phyloP scores from a whole-genome alignment of 2,329 filamentous ascomycete species.

The Xylaria sp. region DNA sequence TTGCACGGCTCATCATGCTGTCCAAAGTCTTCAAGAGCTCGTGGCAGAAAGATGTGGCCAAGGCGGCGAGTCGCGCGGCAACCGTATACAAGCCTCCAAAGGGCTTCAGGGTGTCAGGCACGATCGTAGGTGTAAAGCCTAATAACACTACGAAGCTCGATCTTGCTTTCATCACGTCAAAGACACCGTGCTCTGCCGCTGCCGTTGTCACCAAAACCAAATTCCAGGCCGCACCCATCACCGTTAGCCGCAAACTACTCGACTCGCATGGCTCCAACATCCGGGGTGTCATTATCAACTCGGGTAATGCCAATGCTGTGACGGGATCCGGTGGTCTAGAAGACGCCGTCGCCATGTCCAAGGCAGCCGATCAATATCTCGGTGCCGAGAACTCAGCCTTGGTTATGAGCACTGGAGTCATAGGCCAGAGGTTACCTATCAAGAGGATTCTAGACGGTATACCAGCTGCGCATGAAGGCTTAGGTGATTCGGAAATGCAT shows the following conservation, averaged over 20 bases:
- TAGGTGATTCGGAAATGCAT: slow-evolving; percentile 78
- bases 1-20: slow-evolving; percentile 11
- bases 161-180: slow-evolving; percentile 85
- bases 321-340: slow-evolving; percentile 89
- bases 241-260: slow-evolving; percentile 77
- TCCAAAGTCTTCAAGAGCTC: slow-evolving; percentile 24
- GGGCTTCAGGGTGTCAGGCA: slow-evolving; percentile 85
- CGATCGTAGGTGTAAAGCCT: slow-evolving; percentile 91
- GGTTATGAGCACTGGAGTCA: slow-evolving; percentile 98
- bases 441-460: slow-evolving; percentile 86
- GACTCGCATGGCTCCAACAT: slow-evolving; percentile 69
- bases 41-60: slow-evolving; percentile 21
- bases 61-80: slow-evolving; percentile 75
- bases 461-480: slow-evolving; percentile 72
- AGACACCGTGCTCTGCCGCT: slow-evolving; percentile 82
- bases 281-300: slow-evolving; percentile 87
- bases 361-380: slow-evolving; percentile 71
- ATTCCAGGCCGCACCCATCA: slow-evolving; percentile 95
- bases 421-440: slow-evolving; percentile 94
- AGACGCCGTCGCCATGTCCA: slow-evolving; percentile 85
- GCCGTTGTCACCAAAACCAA: slow-evolving; percentile 98
- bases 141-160: slow-evolving; percentile 92
- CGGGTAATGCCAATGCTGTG: slow-evolving; percentile 95
- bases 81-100: slow-evolving; percentile 84
- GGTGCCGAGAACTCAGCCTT: slow-evolving; percentile 67